Base-by-base conservation (phyloP, 164 flowering plant genomes). In the Tinospora cordifolia region DNA sequence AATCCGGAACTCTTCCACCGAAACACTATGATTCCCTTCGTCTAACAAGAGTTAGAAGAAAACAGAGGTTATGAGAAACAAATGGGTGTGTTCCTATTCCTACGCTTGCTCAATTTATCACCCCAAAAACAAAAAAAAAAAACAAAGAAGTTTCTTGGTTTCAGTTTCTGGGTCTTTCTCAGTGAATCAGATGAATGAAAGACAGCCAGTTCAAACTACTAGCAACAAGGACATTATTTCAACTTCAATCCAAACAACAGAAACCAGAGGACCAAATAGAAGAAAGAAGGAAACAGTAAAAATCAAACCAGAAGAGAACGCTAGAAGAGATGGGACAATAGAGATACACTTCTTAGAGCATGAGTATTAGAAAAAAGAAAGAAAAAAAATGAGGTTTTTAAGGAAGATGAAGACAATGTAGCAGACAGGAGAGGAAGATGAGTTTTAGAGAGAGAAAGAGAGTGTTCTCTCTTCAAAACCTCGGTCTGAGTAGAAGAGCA, bases 401-500 rank as follows among this genome's bases (percentile, higher is more conserved):
- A 69, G 72, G 64, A 59, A 60, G 69, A 67, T 81, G 80, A 76
- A 87, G 86, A 84, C 71, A 72, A 85, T 81, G 87, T 72, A 70
- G 81, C 77, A 79, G 81, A 78, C 72, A 79, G 36, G 72, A 79
- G 62, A 79, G 75, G 75, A 69, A 75, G 64, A n/a, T n/a, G n/a
- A 72, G 69, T 30, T 30, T 30, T 30, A 30, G 36, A 71, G 75
- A 76, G 74, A 78, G 76, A 69, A 75, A 63, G 44, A 74, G 72
- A 36, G 60, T n/a, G 57, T 70, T 67, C 70, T 72, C 71, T 68
- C 74, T 78, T 76, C 78, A 71, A 71, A 75, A 79, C 88, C 89
- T 85, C 88, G 88, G 84, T 83, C 84, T 80, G 74, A 73, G 86
- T 76, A 84, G 86, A 83, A 84, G 86, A 83, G 80, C 87, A 87